Evolutionary conservation across 495 filamentous ascomycete species (phyloP), one percentile per base, ranked within the genome.

Genomic region (Penicillium robsamsonii): DNA sequence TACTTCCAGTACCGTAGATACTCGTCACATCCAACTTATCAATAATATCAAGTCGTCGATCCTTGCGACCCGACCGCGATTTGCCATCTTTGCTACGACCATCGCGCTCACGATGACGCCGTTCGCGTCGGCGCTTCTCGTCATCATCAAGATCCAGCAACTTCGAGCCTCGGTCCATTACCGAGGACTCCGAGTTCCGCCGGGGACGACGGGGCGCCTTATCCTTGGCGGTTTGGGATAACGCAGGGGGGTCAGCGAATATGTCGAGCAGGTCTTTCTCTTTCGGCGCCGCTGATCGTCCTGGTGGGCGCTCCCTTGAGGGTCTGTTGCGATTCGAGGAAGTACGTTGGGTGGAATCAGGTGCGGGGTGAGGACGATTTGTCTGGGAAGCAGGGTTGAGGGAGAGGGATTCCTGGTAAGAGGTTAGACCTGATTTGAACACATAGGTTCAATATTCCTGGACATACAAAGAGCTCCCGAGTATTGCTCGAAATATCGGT

Each of bases 1-100:
- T 76, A 97, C 93, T 80, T 69, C 94, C 94, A 56, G 91, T 89
- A 42, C 95, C 94, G 67, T 96, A 97, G 64, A 99, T 95, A 62
- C 93, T 92, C 11, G 93, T 96, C 43, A 93, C 94, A 79, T 99
- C 95, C 46, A 99, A 79, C 66, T 96, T 93, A 72, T 99, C 95
- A 62, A 99, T 99, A 48, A 97, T 82, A 70, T 99, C 95, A 53
- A 97, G 72, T 57, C 85, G 84, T 50, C 85, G 81, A 56, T 78
- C 83, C 64, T 71, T 64, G 55, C 71, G 73, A 51, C 69, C 69
- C 37, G 79, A 78, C 30, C 74, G 66, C 17, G 67, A 63, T 55
- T 75, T 75, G 56, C 79, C 77, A 55, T 91, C 84, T 53, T 79
- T 81, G 44, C 83, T 70, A 71, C 84, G 75, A 65, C 76, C 78